Percentiles rank a stretch among this genome's conserved stretches.
Evolutionary conservation across 768 basidiomycete species (phyloP).

Genomic region (Harrya chromipes): DNA sequence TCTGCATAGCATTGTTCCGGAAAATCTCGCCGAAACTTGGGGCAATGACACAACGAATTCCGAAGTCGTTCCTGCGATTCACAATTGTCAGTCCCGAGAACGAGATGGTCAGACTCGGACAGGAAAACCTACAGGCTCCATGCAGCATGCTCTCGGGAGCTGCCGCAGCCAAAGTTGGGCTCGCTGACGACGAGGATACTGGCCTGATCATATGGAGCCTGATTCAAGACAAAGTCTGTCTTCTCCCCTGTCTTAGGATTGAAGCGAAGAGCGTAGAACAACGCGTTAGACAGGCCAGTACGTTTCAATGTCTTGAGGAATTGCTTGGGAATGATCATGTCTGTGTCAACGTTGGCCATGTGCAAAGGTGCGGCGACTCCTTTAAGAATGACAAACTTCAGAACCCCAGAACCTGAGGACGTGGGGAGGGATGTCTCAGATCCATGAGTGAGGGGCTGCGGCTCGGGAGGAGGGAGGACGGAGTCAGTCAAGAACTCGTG

Average conservation of each 20-base stretch:
- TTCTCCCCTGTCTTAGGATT: slow-evolving; percentile 75
- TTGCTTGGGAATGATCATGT: slow-evolving; percentile 93
- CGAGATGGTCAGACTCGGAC: background rate
- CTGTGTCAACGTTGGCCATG: slow-evolving; percentile 86
- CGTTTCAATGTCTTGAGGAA: slow-evolving; percentile 91
- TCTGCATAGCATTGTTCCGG: slow-evolving; percentile 87
- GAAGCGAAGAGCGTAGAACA: slow-evolving; percentile 80
- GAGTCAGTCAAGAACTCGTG: slow-evolving; percentile 78
- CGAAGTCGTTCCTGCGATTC: slow-evolving; percentile 71
- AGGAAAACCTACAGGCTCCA: slow-evolving; percentile 67
- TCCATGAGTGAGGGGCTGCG: slow-evolving; percentile 37
- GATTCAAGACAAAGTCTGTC: slow-evolving; percentile 84
- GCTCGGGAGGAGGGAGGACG: slow-evolving; percentile 52
- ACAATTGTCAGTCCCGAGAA: slow-evolving; percentile 1
- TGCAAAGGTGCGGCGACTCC: slow-evolving; percentile 79
- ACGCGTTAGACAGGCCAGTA: slow-evolving; percentile 78
- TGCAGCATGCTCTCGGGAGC: slow-evolving; percentile 88
- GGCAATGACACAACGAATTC: slow-evolving; percentile 83
- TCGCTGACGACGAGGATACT: slow-evolving; percentile 83
- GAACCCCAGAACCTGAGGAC: slow-evolving; percentile 45
- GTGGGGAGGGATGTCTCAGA: slow-evolving; percentile 37
- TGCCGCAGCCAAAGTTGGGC: slow-evolving; percentile 88
- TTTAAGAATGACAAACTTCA: slow-evolving; percentile 67
- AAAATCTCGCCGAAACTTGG: slow-evolving; percentile 92
- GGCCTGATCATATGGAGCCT: slow-evolving; percentile 68